These are phyloP conservation scores for Scleroderma citrinum DNA, from an alignment of 768 basidiomycete genomes.

Conservation along the genomic window DNA sequence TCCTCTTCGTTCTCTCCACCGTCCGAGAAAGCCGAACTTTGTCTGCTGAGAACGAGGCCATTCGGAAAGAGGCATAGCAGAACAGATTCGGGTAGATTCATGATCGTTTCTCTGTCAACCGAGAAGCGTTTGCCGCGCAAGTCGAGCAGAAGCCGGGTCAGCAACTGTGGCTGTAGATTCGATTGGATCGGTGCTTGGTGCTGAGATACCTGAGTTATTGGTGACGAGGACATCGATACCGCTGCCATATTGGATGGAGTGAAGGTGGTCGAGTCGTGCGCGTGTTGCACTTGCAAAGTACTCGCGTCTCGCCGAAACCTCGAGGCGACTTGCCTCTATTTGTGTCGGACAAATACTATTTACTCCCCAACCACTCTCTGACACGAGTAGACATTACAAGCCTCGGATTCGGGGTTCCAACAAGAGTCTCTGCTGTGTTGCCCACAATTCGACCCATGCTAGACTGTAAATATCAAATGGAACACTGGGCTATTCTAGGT, in stretches of 20 bases:
- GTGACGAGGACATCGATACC: slow-evolving; percentile 43
- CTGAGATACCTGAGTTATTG: slow-evolving; percentile 53
- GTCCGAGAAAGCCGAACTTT: slow-evolving; percentile 69
- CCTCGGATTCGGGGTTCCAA: not conserved
- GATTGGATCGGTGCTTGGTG: slow-evolving; percentile 51
- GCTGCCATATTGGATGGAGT: slow-evolving; percentile 30
- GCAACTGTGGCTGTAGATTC: slow-evolving; percentile 78
- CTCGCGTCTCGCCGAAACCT: slow-evolving; percentile 20
- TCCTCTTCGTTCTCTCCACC: slow-evolving; percentile 71
- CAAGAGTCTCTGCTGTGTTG: too few species aligned
- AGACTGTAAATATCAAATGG: not conserved
- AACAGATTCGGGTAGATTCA: slow-evolving; percentile 97
- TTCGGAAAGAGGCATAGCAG: slow-evolving; percentile 96
- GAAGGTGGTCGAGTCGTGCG: slow-evolving; percentile 5
- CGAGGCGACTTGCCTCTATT: slow-evolving; percentile 24
- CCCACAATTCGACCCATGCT: too few species aligned
- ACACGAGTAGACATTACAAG: too few species aligned
- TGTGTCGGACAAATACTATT: slow-evolving; percentile 25
- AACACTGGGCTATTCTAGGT: not conserved
- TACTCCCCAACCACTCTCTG: too few species aligned
- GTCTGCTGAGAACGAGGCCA: slow-evolving; percentile 87
- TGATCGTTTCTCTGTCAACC: slow-evolving; percentile 95
- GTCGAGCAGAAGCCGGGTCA: slow-evolving; percentile 87
- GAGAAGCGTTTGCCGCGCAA: slow-evolving; percentile 87
- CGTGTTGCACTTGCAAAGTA: slow-evolving; percentile 11